A percentile compares a stretch with the other conserved stretches of the same genome.
Evolutionary conservation across 345 rosid species (phyloP).

Genomic region (Arabis alpina): DNA sequence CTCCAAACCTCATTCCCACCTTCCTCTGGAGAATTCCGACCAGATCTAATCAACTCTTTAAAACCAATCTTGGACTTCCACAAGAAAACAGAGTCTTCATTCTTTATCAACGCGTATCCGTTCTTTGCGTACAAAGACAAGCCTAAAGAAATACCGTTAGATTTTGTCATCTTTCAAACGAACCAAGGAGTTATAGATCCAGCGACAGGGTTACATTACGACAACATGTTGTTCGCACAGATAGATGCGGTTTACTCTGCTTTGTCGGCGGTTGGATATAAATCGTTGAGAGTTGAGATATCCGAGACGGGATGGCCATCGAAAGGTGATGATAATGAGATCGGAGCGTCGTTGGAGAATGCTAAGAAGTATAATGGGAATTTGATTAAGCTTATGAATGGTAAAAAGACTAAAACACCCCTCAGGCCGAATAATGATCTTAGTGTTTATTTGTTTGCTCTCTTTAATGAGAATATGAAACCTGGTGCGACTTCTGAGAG

Average conservation of each 20-base stretch:
- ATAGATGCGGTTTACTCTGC: conserved; percentile 89
- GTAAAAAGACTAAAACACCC: conserved; percentile 77
- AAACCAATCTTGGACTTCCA: conserved; percentile 69
- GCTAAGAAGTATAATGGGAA: conserved; percentile 90
- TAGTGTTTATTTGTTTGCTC: conserved; percentile 72
- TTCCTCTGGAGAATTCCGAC: conserved; percentile 75
- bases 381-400: conserved; percentile 60
- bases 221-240: conserved; percentile 92
- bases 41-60: conserved; percentile 57
- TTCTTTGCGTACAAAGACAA: conserved; percentile 88
- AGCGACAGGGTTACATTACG: conserved; percentile 65
- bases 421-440: conserved; percentile 66
- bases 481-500: conserved; percentile 95
- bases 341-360: conserved; percentile 79
- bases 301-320: conserved; percentile 99
- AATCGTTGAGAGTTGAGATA: conserved; percentile 64
- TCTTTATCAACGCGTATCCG: conserved; percentile 90
- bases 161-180: conserved; percentile 79
- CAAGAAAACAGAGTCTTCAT: conserved; percentile 67
- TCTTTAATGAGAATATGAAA: conserved; percentile 95
- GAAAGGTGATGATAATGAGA: conserved; percentile 81
- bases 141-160: conserved; percentile 73
- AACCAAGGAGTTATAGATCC: conserved; percentile 76
- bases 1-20: conserved; percentile 86
- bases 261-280: conserved; percentile 63